Conservation (phyloP, 192 early-diverging fungal genomes). For the Mortierella hygrophila region DNA sequence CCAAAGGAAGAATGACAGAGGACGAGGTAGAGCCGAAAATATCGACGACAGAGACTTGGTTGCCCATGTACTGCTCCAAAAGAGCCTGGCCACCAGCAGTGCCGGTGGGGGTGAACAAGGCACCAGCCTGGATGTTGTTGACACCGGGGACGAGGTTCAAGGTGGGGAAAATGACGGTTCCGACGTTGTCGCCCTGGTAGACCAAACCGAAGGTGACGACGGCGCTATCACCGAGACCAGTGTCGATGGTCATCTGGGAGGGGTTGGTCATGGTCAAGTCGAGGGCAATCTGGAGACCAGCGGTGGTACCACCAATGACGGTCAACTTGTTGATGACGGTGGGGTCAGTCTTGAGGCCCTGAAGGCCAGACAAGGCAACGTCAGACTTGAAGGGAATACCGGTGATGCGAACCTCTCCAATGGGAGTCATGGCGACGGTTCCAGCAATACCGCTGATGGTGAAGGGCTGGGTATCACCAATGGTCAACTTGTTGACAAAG, state of each 20-base stretch:
- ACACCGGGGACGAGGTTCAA: conserved; percentile 61
- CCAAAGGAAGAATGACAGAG: conserved; percentile 63
- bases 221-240: conserved; percentile 62
- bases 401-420: conserved; percentile 65
- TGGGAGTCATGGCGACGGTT: conserved; percentile 65
- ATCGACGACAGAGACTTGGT: conserved; percentile 53
- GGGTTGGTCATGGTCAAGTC: conserved; percentile 62
- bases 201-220: conserved; percentile 64
- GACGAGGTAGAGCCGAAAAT: conserved; percentile 62
- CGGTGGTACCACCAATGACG: conserved; percentile 60
- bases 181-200: conserved; percentile 59
- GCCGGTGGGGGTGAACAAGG: conserved; percentile 62
- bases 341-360: conserved; percentile 65
- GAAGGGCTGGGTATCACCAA: conserved; percentile 55
- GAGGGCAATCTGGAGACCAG: conserved; percentile 59
- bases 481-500: conserved; percentile 64
- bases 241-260: conserved; percentile 59
- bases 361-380: conserved; percentile 65
- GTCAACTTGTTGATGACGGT: conserved; percentile 66
- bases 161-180: conserved; percentile 58
- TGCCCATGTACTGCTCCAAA: conserved; percentile 64
- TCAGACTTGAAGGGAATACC: conserved; percentile 69
- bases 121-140: conserved; percentile 57
- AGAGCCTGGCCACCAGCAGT: conserved; percentile 60
- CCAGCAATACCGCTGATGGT: conserved; percentile 62